Base-by-base conservation (phyloP, 2,329 filamentous ascomycete species). In the Fusarium newnesense region DNA sequence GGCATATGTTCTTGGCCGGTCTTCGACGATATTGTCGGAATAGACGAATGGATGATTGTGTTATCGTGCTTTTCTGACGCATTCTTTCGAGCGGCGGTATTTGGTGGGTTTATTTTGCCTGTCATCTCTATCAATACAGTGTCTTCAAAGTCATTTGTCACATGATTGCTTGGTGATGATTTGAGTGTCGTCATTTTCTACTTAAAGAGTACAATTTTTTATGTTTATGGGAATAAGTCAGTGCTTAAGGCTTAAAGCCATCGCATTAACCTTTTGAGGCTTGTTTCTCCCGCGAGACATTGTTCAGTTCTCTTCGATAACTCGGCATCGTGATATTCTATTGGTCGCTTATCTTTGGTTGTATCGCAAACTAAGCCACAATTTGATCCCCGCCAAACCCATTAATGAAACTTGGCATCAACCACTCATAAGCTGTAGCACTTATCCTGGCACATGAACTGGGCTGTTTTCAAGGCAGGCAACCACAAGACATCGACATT, bases 361-460 rank as follows among this genome's bases (percentile, higher is more conserved):
- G 58, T 36, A 39, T 43, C 18, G 26, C 42, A 53, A 53, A 58
- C 71, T 60, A 53, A 74, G 62, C 69, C 69, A 67, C 53, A 73
- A 39, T 47, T 26, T 21, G 42, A 36, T 30, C 70, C 43, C 70
- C 62, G 49, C 70, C 46, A 47, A 60, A 47, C 61, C 58, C 49
- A 39, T 53, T 74, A 53, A 60, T 75, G 75, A 74, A 70, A 76
- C 75, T 73, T 75, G 64, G 67, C 73, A 60, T 69, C 57, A 74
- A 50, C 67, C 70, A 68, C 56, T 66, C 61, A 69, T 53, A 61
- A 72, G 74, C 73, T 61, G 54, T 70, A 60, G 49, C 60, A 60
- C 52, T 30, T 50, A 60, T 67, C 64, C 64, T 67, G 36, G 30
- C 52, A 62, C 42, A 65, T 46, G 52, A 44, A 44, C 65, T 57